Conservation (phyloP, 257 asterid species). For the Paulownia fortunei region DNA sequence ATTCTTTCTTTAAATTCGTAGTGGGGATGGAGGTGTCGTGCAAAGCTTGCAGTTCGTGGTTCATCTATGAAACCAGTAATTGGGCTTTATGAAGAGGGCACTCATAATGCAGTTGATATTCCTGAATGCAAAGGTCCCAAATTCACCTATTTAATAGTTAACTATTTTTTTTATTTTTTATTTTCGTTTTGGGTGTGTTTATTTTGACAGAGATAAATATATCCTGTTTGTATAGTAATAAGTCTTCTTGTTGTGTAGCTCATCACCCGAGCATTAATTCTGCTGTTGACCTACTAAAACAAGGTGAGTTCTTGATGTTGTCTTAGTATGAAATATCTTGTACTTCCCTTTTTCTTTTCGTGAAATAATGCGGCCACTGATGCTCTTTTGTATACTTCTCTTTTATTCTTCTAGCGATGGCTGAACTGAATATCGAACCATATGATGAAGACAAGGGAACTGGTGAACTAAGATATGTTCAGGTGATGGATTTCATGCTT, state of each 20-base stretch:
- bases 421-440: slow-evolving; percentile 71
- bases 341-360: neutral
- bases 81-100: slow-evolving; percentile 90
- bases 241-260: slow-evolving; percentile 53
- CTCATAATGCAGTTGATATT: slow-evolving; percentile 83
- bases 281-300: slow-evolving; percentile 77
- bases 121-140: slow-evolving; percentile 83
- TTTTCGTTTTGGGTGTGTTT: neutral
- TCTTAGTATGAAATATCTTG: slow-evolving; percentile 15
- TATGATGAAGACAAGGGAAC: slow-evolving; percentile 88
- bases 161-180: neutral
- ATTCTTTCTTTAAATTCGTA: slow-evolving; percentile 28
- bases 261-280: slow-evolving; percentile 94
- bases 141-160: neutral
- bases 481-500: slow-evolving; percentile 51
- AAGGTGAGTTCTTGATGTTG: slow-evolving; percentile 48
- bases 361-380: slow-evolving; percentile 13
- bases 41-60: slow-evolving; percentile 93
- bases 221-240: slow-evolving; percentile 11
- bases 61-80: slow-evolving; percentile 67
- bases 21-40: slow-evolving; percentile 99
- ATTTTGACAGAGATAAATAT: neutral
- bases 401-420: slow-evolving; percentile 52
- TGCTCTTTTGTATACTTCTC: slow-evolving; percentile 10
- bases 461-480: slow-evolving; percentile 92